A percentile compares a stretch with the other conserved stretches of the same genome.
phyloP scores from a whole-genome alignment of 495 filamentous ascomycete species.

The Jackrogersella minutella region DNA sequence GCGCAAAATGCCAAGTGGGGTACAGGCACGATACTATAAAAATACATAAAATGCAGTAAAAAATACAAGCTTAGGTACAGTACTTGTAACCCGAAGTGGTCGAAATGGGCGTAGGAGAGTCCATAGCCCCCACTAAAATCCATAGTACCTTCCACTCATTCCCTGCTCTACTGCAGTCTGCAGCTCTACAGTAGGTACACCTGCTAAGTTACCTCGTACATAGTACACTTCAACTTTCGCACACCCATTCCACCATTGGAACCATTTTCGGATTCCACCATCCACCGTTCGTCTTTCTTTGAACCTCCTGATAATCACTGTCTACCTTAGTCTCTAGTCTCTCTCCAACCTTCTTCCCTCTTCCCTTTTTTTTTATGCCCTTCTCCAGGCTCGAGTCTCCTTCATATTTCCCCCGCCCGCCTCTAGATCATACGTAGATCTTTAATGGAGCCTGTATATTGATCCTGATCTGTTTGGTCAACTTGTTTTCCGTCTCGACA shows the following conservation, averaged over 20 bases:
- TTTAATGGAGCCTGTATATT: conserved; percentile 68
- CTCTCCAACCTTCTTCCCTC: conserved; percentile 47
- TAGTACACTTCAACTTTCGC: too few species aligned
- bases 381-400: conserved; percentile 50
- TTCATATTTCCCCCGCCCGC: conserved; percentile 43
- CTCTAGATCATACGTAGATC: conserved; percentile 56
- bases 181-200: background rate
- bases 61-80: background rate
- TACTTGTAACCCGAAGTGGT: conserved; percentile 17
- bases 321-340: conserved; percentile 2
- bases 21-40: conserved; percentile 22
- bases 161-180: conserved; percentile 28
- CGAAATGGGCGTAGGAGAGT: background rate
- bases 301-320: conserved; percentile 49
- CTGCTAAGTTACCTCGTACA: background rate
- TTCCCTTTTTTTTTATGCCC: conserved; percentile 49
- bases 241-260: conserved; percentile 9
- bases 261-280: background rate
- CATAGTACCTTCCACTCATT: conserved; percentile 40
- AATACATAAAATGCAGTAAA: background rate
- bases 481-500: conserved; percentile 33
- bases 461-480: conserved; percentile 48
- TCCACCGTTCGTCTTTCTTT: conserved; percentile 36
- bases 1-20: conserved; percentile 4
- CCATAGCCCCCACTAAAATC: conserved; percentile 40